Conservation (phyloP, 2,329 filamentous ascomycete genomes). For the Pseudogymnoascus sp. region DNA sequence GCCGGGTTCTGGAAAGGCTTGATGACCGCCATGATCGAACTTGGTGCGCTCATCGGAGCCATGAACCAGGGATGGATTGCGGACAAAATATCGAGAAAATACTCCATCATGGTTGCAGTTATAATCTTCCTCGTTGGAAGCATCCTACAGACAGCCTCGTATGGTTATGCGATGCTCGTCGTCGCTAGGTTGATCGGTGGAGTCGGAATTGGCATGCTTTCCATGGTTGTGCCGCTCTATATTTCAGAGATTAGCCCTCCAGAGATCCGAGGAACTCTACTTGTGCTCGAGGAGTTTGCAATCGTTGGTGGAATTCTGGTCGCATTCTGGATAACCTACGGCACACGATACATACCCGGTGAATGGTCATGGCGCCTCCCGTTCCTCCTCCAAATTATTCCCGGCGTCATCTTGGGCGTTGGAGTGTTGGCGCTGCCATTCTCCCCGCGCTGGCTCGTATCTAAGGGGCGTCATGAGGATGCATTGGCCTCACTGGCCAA, state of each 20-base stretch:
- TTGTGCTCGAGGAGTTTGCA: slow-evolving; percentile 26
- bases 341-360: slow-evolving; percentile 31
- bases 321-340: slow-evolving; percentile 37
- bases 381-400: slow-evolving; percentile 23
- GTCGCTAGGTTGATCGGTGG: slow-evolving; percentile 43
- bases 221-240: slow-evolving; percentile 43
- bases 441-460: slow-evolving; percentile 48
- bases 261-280: slow-evolving; percentile 21
- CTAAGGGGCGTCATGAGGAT: slow-evolving; percentile 40
- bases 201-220: slow-evolving; percentile 43
- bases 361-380: slow-evolving; percentile 30
- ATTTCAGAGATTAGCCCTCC: slow-evolving; percentile 44
- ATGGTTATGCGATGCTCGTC: slow-evolving; percentile 43
- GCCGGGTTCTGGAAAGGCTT: slow-evolving; percentile 19
- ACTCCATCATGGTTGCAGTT: slow-evolving; percentile 44
- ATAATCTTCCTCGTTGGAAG: slow-evolving; percentile 43
- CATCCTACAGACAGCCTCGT: slow-evolving; percentile 42
- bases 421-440: slow-evolving; percentile 42
- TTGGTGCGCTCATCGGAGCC: slow-evolving; percentile 41
- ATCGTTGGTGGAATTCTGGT: slow-evolving; percentile 38
- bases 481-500: slow-evolving; percentile 39
- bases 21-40: slow-evolving; percentile 47
- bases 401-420: slow-evolving; percentile 27
- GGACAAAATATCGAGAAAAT: slow-evolving; percentile 44
- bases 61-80: slow-evolving; percentile 42